These are phyloP conservation scores for Neoscytalidium dimidiatum DNA, from an alignment of 2,329 filamentous ascomycete genomes.

Conservation along the genomic window DNA sequence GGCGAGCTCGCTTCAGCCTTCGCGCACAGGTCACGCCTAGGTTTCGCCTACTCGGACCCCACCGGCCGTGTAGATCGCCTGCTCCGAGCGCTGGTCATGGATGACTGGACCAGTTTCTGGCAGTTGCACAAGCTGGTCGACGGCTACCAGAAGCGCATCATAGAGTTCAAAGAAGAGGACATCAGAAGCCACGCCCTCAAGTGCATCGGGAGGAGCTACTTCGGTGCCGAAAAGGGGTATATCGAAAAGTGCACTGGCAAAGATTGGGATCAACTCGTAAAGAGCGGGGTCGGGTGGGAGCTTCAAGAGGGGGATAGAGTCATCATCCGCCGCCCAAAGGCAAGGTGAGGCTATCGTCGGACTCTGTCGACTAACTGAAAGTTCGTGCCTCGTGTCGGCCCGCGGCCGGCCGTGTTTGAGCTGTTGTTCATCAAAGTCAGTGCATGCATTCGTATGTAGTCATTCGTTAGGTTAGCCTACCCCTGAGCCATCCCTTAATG, in stretches of 20 bases:
- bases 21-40: constrained; percentile 58
- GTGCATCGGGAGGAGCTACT: constrained; percentile 80
- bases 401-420: background rate
- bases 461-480: constrained; percentile 2
- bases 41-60: constrained; percentile 14
- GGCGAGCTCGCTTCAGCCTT: constrained; percentile 74
- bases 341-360: constrained; percentile 27
- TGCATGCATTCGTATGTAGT: constrained; percentile 12
- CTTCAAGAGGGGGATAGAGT: constrained; percentile 68
- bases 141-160: constrained; percentile 74
- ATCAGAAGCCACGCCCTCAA: constrained; percentile 78
- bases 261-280: constrained; percentile 71
- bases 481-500: background rate
- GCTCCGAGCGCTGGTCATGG: constrained; percentile 70
- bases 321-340: constrained; percentile 68
- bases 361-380: background rate
- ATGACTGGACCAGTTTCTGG: constrained; percentile 82
- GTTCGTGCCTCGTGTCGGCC: background rate
- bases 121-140: constrained; percentile 71
- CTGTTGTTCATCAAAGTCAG: background rate
- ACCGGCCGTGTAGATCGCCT: constrained; percentile 62
- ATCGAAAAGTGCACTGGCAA: constrained; percentile 69
- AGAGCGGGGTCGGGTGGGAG: constrained; percentile 83
- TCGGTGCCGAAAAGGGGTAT: constrained; percentile 68
- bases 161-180: constrained; percentile 78